Evolutionary conservation across 1,284 basidiomycete genomes (phyloP).

Genomic region (Sporisorium reilianum): DNA sequence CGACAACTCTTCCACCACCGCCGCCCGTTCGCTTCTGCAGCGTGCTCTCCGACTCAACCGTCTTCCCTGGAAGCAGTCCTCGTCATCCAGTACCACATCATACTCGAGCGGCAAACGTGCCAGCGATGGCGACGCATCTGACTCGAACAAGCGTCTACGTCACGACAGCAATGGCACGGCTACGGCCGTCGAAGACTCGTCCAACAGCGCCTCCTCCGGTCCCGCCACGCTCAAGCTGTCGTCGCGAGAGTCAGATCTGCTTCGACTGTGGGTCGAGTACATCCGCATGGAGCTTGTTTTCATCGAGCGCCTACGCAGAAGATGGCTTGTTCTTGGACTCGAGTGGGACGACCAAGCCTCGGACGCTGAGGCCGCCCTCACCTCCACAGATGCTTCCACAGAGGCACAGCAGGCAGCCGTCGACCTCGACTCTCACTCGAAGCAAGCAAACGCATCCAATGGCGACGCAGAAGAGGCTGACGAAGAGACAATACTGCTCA

Average conservation of each 20-base stretch:
- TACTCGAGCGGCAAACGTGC: slow-evolving; percentile 17
- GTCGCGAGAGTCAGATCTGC: slow-evolving; percentile 47
- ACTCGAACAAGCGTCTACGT: slow-evolving; percentile 23
- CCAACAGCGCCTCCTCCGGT: slow-evolving; percentile 14
- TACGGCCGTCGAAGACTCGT: not conserved
- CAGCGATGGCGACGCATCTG: slow-evolving; percentile 6
- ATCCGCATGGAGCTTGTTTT: slow-evolving; percentile 91
- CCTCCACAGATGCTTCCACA: slow-evolving; percentile 19
- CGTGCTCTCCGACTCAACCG: slow-evolving; percentile 78
- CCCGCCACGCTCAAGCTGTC: slow-evolving; percentile 46
- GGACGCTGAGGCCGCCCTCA: not conserved
- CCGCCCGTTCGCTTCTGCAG: slow-evolving; percentile 85
- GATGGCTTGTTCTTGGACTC: slow-evolving; percentile 84
- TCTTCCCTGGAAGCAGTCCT: slow-evolving; percentile 35
- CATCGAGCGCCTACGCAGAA: slow-evolving; percentile 82
- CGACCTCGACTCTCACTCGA: slow-evolving; percentile 31
- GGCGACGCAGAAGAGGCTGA: slow-evolving; percentile 16
- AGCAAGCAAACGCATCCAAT: not conserved
- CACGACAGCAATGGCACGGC: slow-evolving; percentile 1
- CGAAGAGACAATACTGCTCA: slow-evolving; percentile 42
- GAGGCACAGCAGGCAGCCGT: slow-evolving; percentile 37
- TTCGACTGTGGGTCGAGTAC: slow-evolving; percentile 71
- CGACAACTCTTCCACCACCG: slow-evolving; percentile 78
- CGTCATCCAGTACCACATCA: not conserved
- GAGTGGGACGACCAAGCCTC: slow-evolving; percentile 38